A percentile compares a stretch with the other conserved stretches of the same genome.
Conservation (phyloP, 805 yeast species). For the Candida insectorum region DNA sequence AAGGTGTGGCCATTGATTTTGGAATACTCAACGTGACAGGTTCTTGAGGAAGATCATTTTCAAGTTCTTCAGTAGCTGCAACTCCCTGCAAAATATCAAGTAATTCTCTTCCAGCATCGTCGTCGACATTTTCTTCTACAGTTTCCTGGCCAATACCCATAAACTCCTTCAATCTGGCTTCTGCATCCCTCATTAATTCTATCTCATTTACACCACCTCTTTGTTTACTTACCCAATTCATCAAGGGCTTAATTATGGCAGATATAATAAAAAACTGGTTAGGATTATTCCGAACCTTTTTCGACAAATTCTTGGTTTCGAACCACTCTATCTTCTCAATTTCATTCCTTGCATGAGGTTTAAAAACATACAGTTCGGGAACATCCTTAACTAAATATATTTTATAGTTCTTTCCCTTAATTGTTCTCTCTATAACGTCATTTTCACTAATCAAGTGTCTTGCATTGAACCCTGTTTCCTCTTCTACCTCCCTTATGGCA, state of each 20-base stretch:
- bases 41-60: slow-evolving; percentile 1
- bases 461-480: slow-evolving; percentile 91
- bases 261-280: slow-evolving; percentile 44
- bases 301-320: slow-evolving; percentile 44
- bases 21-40: slow-evolving; percentile 11
- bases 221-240: slow-evolving; percentile 53
- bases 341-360: slow-evolving; percentile 84
- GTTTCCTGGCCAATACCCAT: slow-evolving; percentile 50
- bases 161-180: slow-evolving; percentile 58
- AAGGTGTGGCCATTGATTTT: slow-evolving; percentile 16
- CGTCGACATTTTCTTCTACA: slow-evolving; percentile 10
- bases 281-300: slow-evolving; percentile 40
- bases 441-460: slow-evolving; percentile 61
- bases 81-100: slow-evolving; percentile 55
- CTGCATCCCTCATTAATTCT: slow-evolving; percentile 61
- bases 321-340: slow-evolving; percentile 81
- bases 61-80: slow-evolving; percentile 5
- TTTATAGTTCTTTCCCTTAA: slow-evolving; percentile 79
- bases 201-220: slow-evolving; percentile 48
- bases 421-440: slow-evolving; percentile 76
- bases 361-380: slow-evolving; percentile 71
- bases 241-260: slow-evolving; percentile 49
- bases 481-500: slow-evolving; percentile 87
- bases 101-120: slow-evolving; percentile 76
- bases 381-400: slow-evolving; percentile 75